A percentile compares a stretch with the other conserved stretches of the same genome.
These are phyloP conservation scores for Aleurites moluccanus DNA, from an alignment of 441 rosid genomes.

Conservation along the genomic window DNA sequence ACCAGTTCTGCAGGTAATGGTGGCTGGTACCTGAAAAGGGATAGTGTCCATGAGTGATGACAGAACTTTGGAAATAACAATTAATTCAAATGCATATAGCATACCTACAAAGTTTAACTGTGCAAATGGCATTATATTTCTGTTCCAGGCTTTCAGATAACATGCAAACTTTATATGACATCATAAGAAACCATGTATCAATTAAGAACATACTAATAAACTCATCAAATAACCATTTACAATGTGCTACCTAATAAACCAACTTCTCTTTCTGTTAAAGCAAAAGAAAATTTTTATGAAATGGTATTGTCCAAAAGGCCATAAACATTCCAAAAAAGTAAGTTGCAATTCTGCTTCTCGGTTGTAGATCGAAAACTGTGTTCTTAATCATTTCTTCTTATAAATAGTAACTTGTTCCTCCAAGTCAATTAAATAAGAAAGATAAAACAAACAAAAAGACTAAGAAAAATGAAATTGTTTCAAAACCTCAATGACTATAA, in stretches of 20 bases:
- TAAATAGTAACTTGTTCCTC: neutral
- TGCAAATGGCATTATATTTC: neutral
- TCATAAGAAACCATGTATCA: neutral
- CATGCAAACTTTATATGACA: neutral
- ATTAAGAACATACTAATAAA: neutral
- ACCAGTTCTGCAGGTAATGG: slow-evolving; percentile 81
- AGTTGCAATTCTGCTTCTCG: neutral
- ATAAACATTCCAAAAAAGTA: neutral
- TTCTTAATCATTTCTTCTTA: neutral
- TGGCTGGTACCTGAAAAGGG: slow-evolving; percentile 65
- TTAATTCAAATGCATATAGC: neutral
- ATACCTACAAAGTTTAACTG: neutral
- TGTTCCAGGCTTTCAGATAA: neutral
- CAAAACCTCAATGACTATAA: neutral
- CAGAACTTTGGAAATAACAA: neutral
- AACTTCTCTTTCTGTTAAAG: neutral
- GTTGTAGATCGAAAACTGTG: neutral
- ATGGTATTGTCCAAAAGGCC: neutral
- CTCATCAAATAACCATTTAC: neutral
- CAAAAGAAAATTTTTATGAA: neutral
- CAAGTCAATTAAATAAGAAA: neutral
- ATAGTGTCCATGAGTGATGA: slow-evolving; percentile 10
- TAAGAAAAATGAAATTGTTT: neutral
- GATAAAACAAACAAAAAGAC: neutral
- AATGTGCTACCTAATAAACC: neutral